Conservation (phyloP, 257 asterid species). For the Solanum commersonii region DNA sequence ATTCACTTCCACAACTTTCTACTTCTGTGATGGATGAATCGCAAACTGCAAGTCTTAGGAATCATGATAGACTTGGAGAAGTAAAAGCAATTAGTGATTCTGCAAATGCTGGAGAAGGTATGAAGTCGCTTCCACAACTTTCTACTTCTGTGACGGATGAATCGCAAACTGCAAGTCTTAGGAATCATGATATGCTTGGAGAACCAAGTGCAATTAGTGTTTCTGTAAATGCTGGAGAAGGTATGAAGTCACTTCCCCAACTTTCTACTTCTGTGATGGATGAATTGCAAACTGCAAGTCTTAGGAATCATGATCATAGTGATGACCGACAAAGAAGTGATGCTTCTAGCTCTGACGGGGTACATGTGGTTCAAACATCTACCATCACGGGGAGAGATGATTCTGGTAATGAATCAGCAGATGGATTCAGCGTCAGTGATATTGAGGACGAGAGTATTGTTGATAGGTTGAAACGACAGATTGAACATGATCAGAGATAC, state of each 20-base stretch:
- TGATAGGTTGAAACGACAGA: slow-evolving; percentile 43
- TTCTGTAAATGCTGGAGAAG: too few species aligned
- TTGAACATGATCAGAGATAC: slow-evolving; percentile 35
- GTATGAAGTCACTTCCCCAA: too few species aligned
- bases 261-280: too few species aligned
- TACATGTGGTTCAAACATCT: slow-evolving; percentile 17
- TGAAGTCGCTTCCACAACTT: not conserved
- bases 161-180: not conserved
- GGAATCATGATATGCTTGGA: not conserved
- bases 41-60: too few species aligned
- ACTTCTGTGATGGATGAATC: too few species aligned
- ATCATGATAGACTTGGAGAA: too few species aligned
- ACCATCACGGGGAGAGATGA: slow-evolving; percentile 23
- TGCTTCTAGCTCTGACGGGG: slow-evolving; percentile 13
- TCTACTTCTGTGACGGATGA: slow-evolving; percentile 10
- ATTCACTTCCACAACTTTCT: too few species aligned
- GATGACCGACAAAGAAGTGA: slow-evolving; percentile 17
- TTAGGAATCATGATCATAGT: not conserved
- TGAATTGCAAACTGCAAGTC: too few species aligned
- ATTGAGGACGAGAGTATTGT: slow-evolving; percentile 50
- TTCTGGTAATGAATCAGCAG: slow-evolving; percentile 20
- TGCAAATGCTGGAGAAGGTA: slow-evolving; percentile 18
- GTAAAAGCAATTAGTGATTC: too few species aligned
- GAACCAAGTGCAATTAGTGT: too few species aligned
- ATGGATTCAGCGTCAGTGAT: slow-evolving; percentile 23